These are phyloP conservation scores for Aspergillus mulundensis DNA, from an alignment of 495 filamentous ascomycete species.

Conservation along the genomic window DNA sequence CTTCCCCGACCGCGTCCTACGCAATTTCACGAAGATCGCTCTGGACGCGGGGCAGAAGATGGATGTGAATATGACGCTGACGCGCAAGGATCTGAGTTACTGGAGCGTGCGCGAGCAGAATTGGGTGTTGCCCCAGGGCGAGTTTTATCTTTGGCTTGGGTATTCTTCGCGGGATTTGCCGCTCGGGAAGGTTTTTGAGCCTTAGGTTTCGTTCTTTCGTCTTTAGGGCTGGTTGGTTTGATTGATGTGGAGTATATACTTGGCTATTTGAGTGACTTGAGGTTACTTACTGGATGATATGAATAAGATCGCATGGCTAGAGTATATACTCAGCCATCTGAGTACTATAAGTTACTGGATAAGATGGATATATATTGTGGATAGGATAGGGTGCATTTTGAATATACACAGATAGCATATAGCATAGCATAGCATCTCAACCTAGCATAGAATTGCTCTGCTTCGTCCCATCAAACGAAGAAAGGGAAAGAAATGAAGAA, in stretches of 20 bases:
- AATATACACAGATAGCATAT: not conserved
- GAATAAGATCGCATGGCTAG: no score
- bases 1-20: constrained; percentile 68
- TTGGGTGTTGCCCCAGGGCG: constrained; percentile 71
- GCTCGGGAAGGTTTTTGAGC: constrained; percentile 36
- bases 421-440: not conserved
- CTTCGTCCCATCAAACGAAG: not conserved
- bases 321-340: no score
- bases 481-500: not conserved
- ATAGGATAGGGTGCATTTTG: not conserved
- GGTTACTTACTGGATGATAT: no score
- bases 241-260: not conserved
- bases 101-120: constrained; percentile 79
- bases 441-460: not conserved
- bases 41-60: constrained; percentile 53
- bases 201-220: no score
- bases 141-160: constrained; percentile 57
- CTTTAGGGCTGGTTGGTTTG: not conserved
- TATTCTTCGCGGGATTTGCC: constrained; percentile 55
- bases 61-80: constrained; percentile 66
- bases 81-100: constrained; percentile 76
- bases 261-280: not conserved
- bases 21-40: constrained; percentile 75
- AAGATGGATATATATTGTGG: no score
- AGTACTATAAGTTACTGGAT: no score